Percentiles rank a stretch among this genome's conserved stretches.
These are phyloP conservation scores for Achaetomium macrosporum DNA, from an alignment of 2,329 filamentous ascomycete species.

Conservation along the genomic window DNA sequence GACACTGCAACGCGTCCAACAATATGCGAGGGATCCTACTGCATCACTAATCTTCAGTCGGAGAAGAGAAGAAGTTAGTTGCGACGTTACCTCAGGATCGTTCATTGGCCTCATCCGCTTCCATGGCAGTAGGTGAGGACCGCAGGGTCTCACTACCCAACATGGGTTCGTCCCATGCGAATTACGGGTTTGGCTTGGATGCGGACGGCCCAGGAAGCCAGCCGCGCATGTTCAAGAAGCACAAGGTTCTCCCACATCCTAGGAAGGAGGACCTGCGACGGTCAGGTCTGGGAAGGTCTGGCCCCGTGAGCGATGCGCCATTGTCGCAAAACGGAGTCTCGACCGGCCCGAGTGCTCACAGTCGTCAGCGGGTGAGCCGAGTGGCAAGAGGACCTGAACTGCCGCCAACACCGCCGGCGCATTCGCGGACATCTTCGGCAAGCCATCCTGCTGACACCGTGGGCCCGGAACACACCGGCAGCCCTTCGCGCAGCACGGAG, in stretches of 20 bases:
- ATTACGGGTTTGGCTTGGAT: constrained; percentile 27
- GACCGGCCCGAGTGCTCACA: constrained; percentile 12
- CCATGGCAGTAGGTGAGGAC: constrained; percentile 26
- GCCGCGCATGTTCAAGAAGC: constrained; percentile 40
- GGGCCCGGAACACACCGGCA: constrained; percentile 37
- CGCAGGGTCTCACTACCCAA: constrained; percentile 26
- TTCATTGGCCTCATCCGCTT: constrained; percentile 1
- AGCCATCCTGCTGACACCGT: constrained; percentile 41
- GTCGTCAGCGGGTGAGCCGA: constrained; percentile 14
- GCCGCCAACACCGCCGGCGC: constrained; percentile 58
- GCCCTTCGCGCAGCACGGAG: constrained; percentile 35
- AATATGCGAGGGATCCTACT: constrained; percentile 18
- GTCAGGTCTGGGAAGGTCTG: constrained; percentile 18
- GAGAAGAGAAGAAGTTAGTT: constrained; percentile 11
- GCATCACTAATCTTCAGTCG: constrained; percentile 5
- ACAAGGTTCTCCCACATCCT: constrained; percentile 39
- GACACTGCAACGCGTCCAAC: constrained; percentile 8
- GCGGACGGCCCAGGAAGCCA: constrained; percentile 28
- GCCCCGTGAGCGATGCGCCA: constrained; percentile 17
- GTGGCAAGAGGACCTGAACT: constrained; percentile 28
- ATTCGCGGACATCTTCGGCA: constrained; percentile 53
- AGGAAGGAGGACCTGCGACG: constrained; percentile 22
- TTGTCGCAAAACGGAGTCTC: constrained; percentile 19
- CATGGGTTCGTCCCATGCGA: constrained; percentile 30
- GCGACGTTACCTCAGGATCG: not conserved